Evolutionary conservation across 2,329 filamentous ascomycete species (phyloP), one percentile per base, ranked within the genome.

Genomic region (Metarhizium sp.): DNA sequence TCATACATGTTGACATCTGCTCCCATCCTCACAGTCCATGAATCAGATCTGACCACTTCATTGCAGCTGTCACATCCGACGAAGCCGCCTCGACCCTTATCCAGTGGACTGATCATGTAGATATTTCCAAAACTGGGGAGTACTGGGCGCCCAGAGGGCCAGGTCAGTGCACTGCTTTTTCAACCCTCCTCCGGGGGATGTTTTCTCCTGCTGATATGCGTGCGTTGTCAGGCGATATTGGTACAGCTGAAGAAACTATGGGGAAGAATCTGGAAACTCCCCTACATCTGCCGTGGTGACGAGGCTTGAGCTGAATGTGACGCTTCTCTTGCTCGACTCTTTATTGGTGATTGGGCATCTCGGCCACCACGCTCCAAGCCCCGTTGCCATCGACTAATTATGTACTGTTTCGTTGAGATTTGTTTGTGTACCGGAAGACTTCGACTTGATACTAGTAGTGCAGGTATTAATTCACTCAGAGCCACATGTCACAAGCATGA

Each of bases 71-170:
- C 4, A 84, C 79, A 2, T 84, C 86, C 0, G 82, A 87, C 59
- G 80, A 82, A 63, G 84, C 86, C 10, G 87, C 87, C 6, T 71
- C 78, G 61, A 82, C 78, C 45, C 70, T 90, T 47, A 69, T 78
- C 0, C 74, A 82, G 32, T 90, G 85, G 78, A 75, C 81, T 11
- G 77, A 83, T 40, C 73, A 71, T 11, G 81, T 90, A 58, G 81
- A 84, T 63, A 80, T 88, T 32, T 75, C 71, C 61, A 85, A 84
- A 68, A 85, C 84, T 5, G 87, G 86, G 7, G 73, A 88, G 69
- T 88, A 81, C 62, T 90, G 86, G 87, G 87, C 86, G 38, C 87
- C 86, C 2, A 74, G 85, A 60, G 87, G 86, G 60, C 78, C 86
- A 56, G 72, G 84, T 86, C 71, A 72, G 80, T 71, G 60, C 64